Conservation (phyloP, 1,139 yeast genomes). For the Saccharomyces hybrid region DNA sequence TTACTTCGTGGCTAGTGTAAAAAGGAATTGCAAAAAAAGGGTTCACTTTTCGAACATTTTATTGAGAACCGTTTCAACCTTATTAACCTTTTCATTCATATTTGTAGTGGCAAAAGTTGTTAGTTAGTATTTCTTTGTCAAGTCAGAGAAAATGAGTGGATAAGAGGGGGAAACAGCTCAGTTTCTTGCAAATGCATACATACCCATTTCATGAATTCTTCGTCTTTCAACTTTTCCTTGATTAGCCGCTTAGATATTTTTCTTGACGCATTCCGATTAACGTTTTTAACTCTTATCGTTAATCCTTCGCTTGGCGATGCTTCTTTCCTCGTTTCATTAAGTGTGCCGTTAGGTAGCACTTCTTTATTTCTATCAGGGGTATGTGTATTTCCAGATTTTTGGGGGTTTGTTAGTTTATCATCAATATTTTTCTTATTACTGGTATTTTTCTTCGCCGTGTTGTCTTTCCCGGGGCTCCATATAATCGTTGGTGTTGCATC, state of each 20-base stretch:
- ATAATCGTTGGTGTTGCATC: not conserved
- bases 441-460: not conserved
- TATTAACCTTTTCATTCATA: constrained; percentile 3
- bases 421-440: not conserved
- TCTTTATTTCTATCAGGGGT: not conserved
- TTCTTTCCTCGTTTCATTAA: not conserved
- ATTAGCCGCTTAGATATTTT: constrained; percentile 18
- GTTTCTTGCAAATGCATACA: constrained; percentile 6
- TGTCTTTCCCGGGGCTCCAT: not conserved
- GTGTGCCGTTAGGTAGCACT: not conserved
- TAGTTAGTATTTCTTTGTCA: not conserved
- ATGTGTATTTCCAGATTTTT: not conserved
- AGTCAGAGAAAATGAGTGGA: not conserved
- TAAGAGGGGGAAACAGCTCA: too few relatives aligned
- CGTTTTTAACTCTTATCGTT: not conserved
- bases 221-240: constrained; percentile 22
- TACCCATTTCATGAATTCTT: constrained; percentile 28
- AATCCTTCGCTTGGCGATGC: not conserved
- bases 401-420: not conserved
- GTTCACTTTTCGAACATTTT: constrained; percentile 5
- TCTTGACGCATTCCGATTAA: not conserved
- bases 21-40: not conserved
- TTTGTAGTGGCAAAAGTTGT: not conserved
- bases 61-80: constrained; percentile 11
- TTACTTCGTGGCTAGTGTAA: not conserved